These are phyloP conservation scores for Fraxinus velutina DNA, from an alignment of 305 asterid species.

Conservation along the genomic window DNA sequence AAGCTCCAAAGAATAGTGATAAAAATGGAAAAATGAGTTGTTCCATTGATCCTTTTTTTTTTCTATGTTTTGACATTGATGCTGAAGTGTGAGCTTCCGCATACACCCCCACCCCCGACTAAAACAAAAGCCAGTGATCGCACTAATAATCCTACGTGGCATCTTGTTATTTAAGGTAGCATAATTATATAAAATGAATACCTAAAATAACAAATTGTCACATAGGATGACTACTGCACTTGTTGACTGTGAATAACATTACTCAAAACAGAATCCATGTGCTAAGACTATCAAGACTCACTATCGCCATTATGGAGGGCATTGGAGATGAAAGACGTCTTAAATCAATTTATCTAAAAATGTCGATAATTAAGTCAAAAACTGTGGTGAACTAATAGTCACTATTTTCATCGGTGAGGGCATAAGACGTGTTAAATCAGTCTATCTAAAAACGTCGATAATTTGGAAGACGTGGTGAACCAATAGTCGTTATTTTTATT, in stretches of 20 bases:
- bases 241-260: neutral
- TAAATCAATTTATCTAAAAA: neutral
- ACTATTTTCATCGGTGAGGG: neutral
- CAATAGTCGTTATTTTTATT: neutral
- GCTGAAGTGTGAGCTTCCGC: no score
- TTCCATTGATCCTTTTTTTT: no score
- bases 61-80: no score
- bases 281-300: neutral
- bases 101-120: neutral
- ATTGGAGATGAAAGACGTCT: neutral
- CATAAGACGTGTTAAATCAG: neutral
- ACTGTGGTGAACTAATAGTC: neutral
- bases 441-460: no score
- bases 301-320: neutral
- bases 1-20: neutral
- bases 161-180: neutral
- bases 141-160: neutral
- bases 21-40: neutral
- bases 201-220: neutral
- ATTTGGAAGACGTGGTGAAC: no score
- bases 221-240: no score
- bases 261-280: neutral
- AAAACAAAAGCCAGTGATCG: neutral
- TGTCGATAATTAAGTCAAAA: neutral
- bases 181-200: no score